Evolutionary conservation across 441 rosid species (phyloP), one percentile per base, ranked within the genome.

Genomic region (Biscutella laevigata): DNA sequence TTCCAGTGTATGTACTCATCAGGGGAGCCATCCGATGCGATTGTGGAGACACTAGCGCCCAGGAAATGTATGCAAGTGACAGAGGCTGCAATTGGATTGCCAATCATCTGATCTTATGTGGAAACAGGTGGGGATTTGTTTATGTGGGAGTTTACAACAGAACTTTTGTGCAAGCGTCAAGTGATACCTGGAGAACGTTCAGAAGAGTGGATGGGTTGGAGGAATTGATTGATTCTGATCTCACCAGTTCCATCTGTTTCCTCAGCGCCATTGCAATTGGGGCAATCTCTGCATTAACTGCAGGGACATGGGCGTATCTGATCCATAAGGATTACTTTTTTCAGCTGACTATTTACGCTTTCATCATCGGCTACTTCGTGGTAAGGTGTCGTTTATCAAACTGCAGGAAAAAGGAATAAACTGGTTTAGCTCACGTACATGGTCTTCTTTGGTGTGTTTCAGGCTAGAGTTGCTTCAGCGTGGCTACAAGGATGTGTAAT

Each of bases 401-500:
- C n/a, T 33, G 34, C n/a, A 36, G 8, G 4, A 11, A 2, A 15
- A 35, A n/a, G n/a, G 15, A 46, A 48, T 26, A 57, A 48, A 2
- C 4, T 19, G 32, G 51, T 26, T 48, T 15, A 47, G 16, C 43
- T 38, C 25, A 41, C 38, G 61, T 52, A 27, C 25, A 10, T 60
- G 51, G 14, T 16, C 0, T 32, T 12, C 25, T 9, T 25, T 30
- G 3, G 35, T 71, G 42, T 49, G 53, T 54, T 64, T 11, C 94
- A 89, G 91, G 67, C 76, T 70, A 80, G 91, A 55, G 57, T 82
- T 57, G 79, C 82, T 5, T 55, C 77, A 69, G 81, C 87, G n/a
- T 81, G 88, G 95, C 71, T 76, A 10, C 87, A 84, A 70, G 88
- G 84, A 14, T 79, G 88, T 55, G 83, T 89, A 57, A 62, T 81